Evolutionary conservation across 1,284 basidiomycete genomes (phyloP).

Genomic region (Cutaneotrichosporon spelunceum): DNA sequence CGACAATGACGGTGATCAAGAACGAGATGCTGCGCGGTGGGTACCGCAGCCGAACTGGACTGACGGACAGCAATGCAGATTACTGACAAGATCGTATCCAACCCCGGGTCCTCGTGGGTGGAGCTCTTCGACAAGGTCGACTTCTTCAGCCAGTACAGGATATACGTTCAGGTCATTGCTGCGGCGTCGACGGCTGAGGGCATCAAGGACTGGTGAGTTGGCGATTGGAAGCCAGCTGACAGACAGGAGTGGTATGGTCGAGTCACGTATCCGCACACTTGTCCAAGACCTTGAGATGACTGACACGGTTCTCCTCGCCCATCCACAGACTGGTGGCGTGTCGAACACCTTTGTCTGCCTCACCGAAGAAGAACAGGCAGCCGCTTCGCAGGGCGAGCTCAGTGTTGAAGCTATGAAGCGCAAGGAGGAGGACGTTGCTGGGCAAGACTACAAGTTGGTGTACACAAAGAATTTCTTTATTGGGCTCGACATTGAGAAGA

Average conservation of each 20-base stretch:
- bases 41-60: constrained; percentile 18
- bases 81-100: constrained; percentile 79
- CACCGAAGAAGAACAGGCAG: constrained; percentile 78
- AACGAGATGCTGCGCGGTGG: constrained; percentile 90
- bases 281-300: constrained; percentile 97
- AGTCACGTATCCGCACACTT: constrained; percentile 89
- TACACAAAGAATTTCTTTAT: constrained; percentile 96
- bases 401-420: constrained; percentile 68
- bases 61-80: constrained; percentile 71
- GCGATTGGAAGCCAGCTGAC: constrained; percentile 7
- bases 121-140: constrained; percentile 91
- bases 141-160: constrained; percentile 95
- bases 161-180: constrained; percentile 97
- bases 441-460: constrained; percentile 72
- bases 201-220: constrained; percentile 86
- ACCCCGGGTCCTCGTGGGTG: constrained; percentile 72
- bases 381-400: constrained; percentile 85
- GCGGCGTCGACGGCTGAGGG: constrained; percentile 77
- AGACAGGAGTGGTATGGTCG: constrained; percentile 85
- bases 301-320: constrained; percentile 83
- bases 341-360: constrained; percentile 81
- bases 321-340: constrained; percentile 93
- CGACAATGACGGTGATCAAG: constrained; percentile 94
- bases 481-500: constrained; percentile 87
- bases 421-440: constrained; percentile 75